A percentile compares a stretch with the other conserved stretches of the same genome.
These are phyloP conservation scores for Urochloa ruziziensis DNA, from an alignment of 176 grass and related monocot genomes.

Conservation along the genomic window DNA sequence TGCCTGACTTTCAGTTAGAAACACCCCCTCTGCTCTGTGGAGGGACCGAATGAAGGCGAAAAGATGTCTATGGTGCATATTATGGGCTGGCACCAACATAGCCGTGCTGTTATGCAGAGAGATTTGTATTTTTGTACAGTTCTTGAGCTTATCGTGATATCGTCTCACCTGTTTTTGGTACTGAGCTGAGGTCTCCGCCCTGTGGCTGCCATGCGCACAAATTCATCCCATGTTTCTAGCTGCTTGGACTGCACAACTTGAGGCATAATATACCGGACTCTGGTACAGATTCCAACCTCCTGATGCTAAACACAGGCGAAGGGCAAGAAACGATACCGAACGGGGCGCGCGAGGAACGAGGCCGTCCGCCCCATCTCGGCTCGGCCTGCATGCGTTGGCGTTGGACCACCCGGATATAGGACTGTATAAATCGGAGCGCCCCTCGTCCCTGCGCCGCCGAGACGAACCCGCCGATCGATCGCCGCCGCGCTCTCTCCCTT, in stretches of 20 bases:
- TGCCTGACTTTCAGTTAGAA: neutral
- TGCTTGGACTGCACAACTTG: neutral
- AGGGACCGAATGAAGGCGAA: too few species aligned
- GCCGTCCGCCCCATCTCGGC: neutral
- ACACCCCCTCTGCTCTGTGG: too few species aligned
- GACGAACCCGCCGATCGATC: neutral
- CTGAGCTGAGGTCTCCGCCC: neutral
- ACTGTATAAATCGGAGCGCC: neutral
- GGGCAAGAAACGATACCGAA: neutral
- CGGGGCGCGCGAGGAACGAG: neutral
- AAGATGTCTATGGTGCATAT: too few species aligned
- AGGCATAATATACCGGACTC: neutral
- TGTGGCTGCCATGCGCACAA: neutral
- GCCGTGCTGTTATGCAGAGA: too few species aligned
- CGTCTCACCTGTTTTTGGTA: neutral
- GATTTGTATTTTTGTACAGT: neutral
- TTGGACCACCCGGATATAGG: too few species aligned
- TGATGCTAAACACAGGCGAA: neutral
- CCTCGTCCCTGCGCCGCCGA: neutral
- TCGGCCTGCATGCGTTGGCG: neutral
- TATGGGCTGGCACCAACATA: too few species aligned
- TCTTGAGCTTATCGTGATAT: neutral
- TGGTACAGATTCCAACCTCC: neutral
- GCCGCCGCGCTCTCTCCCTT: constrained; percentile 17
- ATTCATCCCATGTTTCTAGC: neutral